Evolutionary conservation across 176 grass and related monocot genomes (phyloP).

Genomic region (Cenchrus americanus): DNA sequence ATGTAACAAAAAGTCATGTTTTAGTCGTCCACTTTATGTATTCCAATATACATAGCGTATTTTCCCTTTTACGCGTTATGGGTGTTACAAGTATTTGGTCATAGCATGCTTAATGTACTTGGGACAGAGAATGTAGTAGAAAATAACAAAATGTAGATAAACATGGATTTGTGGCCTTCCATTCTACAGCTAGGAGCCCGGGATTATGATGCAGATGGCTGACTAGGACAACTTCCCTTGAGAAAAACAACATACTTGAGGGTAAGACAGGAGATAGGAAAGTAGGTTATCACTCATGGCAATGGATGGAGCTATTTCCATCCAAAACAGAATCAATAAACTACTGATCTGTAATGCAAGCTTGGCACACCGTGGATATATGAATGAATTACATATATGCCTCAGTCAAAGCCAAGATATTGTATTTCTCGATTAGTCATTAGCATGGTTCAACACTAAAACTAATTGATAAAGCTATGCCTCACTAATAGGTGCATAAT

Average conservation of each 20-base stretch:
- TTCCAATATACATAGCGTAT: too few species aligned
- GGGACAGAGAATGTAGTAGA: too few species aligned
- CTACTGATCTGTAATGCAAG: not conserved
- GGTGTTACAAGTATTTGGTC: too few species aligned
- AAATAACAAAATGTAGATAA: not conserved
- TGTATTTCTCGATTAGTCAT: too few species aligned
- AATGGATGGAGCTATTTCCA: not conserved
- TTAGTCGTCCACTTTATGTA: too few species aligned
- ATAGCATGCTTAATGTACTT: too few species aligned
- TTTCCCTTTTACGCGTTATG: too few species aligned
- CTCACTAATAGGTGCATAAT: too few species aligned
- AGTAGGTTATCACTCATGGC: not conserved
- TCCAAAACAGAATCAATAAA: not conserved
- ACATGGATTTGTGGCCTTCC: not conserved
- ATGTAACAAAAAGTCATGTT: too few species aligned
- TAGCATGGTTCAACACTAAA: too few species aligned
- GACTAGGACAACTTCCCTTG: not conserved
- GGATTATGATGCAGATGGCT: not conserved
- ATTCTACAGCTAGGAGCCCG: not conserved
- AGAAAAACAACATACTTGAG: not conserved
- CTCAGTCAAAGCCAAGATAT: not conserved
- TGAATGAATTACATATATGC: not conserved
- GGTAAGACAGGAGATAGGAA: not conserved
- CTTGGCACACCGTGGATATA: not conserved
- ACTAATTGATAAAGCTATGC: too few species aligned